These are phyloP conservation scores for Symbiodinium pilosum DNA, from an alignment of 73 alveolate species.

Conservation along the genomic window DNA sequence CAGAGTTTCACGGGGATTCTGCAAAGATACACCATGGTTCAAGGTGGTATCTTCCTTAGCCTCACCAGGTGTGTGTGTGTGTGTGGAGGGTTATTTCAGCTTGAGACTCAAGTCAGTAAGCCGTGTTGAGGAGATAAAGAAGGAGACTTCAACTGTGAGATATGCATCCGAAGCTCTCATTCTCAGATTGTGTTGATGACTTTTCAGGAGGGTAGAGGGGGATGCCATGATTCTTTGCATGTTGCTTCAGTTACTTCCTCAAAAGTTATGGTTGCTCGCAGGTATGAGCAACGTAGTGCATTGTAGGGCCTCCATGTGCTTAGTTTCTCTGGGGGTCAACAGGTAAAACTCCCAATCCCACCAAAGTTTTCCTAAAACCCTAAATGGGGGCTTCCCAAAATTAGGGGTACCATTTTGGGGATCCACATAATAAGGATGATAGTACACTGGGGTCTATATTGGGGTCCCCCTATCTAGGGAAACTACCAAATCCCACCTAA, in stretches of 20 bases:
- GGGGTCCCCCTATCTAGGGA: too few relatives aligned
- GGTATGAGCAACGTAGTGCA: not conserved
- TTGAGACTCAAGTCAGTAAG: too few relatives aligned
- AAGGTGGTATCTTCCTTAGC: too few relatives aligned
- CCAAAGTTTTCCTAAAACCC: not conserved
- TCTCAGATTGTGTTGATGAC: too few relatives aligned
- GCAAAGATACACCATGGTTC: too few relatives aligned
- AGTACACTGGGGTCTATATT: not conserved
- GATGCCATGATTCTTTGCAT: not conserved
- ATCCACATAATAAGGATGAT: not conserved
- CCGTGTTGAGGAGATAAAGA: too few relatives aligned
- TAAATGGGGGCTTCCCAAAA: not conserved
- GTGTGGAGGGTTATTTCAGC: too few relatives aligned
- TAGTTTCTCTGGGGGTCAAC: not conserved
- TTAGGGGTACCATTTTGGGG: not conserved
- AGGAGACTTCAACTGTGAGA: not conserved
- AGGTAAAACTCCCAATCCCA: not conserved
- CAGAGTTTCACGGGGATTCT: not conserved
- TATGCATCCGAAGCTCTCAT: not conserved
- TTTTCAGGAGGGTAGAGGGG: not conserved
- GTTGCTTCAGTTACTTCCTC: not conserved
- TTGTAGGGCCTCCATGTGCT: not conserved
- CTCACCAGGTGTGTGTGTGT: too few relatives aligned
- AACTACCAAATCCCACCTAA: too few relatives aligned
- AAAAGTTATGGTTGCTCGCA: not conserved